Conservation (phyloP, 2,329 filamentous ascomycete genomes). For the Huntiella decipiens region DNA sequence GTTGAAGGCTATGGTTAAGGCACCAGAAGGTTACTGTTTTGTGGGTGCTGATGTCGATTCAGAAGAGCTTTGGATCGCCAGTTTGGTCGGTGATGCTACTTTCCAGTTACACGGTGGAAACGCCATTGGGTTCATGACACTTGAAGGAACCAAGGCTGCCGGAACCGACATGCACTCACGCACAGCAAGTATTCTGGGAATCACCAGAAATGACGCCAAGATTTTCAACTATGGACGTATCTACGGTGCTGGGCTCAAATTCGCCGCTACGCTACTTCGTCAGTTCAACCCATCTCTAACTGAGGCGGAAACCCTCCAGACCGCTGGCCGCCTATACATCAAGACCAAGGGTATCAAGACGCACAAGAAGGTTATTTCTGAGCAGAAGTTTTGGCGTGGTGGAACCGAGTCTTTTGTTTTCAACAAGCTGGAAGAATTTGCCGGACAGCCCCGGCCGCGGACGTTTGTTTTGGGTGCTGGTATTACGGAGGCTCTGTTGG, state of each 20-base stretch:
- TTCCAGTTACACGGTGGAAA: slow-evolving; percentile 93
- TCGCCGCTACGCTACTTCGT: slow-evolving; percentile 71
- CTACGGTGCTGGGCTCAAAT: slow-evolving; percentile 91
- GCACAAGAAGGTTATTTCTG: slow-evolving; percentile 48
- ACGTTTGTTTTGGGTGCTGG: slow-evolving; percentile 87
- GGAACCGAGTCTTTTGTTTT: slow-evolving; percentile 97
- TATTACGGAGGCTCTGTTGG: slow-evolving; percentile 89
- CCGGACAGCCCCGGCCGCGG: slow-evolving; percentile 75
- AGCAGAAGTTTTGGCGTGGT: slow-evolving; percentile 77
- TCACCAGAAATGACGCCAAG: slow-evolving; percentile 87
- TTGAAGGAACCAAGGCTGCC: slow-evolving; percentile 85
- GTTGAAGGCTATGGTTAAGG: slow-evolving; percentile 88
- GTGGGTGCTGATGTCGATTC: slow-evolving; percentile 96
- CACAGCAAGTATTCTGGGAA: slow-evolving; percentile 79
- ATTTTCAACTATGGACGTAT: slow-evolving; percentile 98
- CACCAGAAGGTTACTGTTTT: slow-evolving; percentile 77
- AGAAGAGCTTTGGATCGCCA: slow-evolving; percentile 95
- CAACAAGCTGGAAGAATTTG: slow-evolving; percentile 95
- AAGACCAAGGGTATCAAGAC: slow-evolving; percentile 85
- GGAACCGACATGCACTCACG: slow-evolving; percentile 90
- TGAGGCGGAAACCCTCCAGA: slow-evolving; percentile 57
- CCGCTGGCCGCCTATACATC: slow-evolving; percentile 64
- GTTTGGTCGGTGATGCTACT: slow-evolving; percentile 79
- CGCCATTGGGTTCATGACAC: slow-evolving; percentile 95
- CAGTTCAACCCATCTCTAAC: slow-evolving; percentile 82